A percentile compares a stretch with the other conserved stretches of the same genome.
phyloP scores from a whole-genome alignment of 1,284 basidiomycete genomes.

The Malassezia psittaci region DNA sequence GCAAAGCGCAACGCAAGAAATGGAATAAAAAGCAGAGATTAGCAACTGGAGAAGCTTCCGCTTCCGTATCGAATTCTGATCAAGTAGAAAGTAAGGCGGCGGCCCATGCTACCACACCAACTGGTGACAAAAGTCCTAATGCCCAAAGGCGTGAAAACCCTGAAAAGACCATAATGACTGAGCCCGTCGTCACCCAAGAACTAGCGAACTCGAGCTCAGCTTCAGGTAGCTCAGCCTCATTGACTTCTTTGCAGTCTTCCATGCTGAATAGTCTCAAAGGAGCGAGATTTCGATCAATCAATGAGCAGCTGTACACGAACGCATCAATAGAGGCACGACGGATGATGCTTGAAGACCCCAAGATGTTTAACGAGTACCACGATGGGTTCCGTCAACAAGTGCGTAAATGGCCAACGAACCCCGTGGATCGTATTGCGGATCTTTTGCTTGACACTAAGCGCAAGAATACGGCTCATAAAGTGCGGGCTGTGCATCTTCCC shows the following conservation, averaged over 20 bases:
- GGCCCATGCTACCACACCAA: not conserved
- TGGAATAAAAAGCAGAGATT: slow-evolving; percentile 27
- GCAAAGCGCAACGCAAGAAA: slow-evolving; percentile 38
- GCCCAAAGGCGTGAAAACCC: no score
- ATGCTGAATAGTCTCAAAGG: slow-evolving; percentile 39
- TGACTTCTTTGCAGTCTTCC: slow-evolving; percentile 30
- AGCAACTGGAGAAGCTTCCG: not conserved
- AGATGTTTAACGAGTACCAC: slow-evolving; percentile 42
- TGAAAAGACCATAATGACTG: not conserved
- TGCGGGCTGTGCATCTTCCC: slow-evolving; percentile 33
- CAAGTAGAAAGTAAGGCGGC: not conserved
- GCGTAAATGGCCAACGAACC: slow-evolving; percentile 45
- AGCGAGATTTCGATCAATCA: slow-evolving; percentile 46
- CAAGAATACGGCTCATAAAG: not conserved
- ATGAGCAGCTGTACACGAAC: slow-evolving; percentile 45
- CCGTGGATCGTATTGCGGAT: slow-evolving; percentile 34
- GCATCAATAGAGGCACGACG: slow-evolving; percentile 26
- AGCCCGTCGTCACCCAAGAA: not conserved
- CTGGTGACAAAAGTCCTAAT: not conserved
- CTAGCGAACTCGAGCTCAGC: not conserved
- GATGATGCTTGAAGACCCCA: slow-evolving; percentile 32
- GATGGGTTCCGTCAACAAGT: slow-evolving; percentile 44
- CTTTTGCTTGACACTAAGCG: slow-evolving; percentile 10
- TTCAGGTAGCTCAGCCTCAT: not conserved
- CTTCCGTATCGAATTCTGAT: not conserved